Evolutionary conservation across 768 basidiomycete genomes (phyloP).

Genomic region (Cubamyces lactineus): DNA sequence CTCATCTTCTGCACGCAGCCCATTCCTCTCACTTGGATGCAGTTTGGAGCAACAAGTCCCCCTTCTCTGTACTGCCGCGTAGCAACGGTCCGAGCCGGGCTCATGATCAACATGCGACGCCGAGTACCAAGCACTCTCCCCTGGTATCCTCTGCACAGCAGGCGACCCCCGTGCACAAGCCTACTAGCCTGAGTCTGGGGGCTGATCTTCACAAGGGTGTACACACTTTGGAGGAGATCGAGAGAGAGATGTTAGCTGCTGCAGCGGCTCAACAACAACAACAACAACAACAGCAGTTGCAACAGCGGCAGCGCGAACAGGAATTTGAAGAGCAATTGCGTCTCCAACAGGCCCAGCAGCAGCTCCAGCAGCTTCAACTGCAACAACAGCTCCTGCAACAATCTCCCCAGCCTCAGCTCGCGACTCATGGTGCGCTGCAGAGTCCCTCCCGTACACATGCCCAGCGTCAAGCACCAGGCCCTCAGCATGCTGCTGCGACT

Average conservation of each 20-base stretch:
- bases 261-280: conserved; percentile 39
- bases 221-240: conserved; percentile 80
- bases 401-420: background rate
- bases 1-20: conserved; percentile 40
- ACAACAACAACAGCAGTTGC: conserved; percentile 26
- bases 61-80: conserved; percentile 68
- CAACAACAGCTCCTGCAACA: conserved; percentile 46
- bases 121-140: conserved; percentile 14
- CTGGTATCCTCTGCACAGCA: conserved; percentile 36
- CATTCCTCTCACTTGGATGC: conserved; percentile 58
- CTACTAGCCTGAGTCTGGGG: conserved; percentile 26
- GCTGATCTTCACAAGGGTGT: conserved; percentile 32
- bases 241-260: conserved; percentile 77
- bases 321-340: conserved; percentile 32
- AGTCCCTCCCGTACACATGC: conserved; percentile 17
- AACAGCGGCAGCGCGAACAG: conserved; percentile 44
- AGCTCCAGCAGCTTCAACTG: conserved; percentile 41
- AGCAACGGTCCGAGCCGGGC: conserved; percentile 52
- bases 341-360: conserved; percentile 41
- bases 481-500: conserved; percentile 49
- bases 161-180: conserved; percentile 8
- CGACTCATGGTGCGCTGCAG: conserved; percentile 20
- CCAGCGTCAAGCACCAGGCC: conserved; percentile 10
- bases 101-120: conserved; percentile 35
- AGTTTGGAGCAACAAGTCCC: conserved; percentile 83